phyloP scores from a whole-genome alignment of 1,284 basidiomycete genomes.

The Ustilago hordei region DNA sequence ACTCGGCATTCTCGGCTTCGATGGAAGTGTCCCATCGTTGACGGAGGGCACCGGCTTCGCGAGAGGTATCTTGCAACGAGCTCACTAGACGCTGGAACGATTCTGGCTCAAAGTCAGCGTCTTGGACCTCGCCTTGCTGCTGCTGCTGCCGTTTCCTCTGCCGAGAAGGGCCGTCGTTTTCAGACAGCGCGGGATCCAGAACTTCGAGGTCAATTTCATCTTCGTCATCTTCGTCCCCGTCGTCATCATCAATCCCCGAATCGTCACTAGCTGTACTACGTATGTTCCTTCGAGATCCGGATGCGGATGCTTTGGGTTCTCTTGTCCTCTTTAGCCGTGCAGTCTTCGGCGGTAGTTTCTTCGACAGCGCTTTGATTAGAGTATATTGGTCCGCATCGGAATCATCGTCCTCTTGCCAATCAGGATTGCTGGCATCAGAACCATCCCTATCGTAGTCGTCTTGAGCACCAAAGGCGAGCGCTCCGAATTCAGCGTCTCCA shows the following conservation, averaged over 20 bases:
- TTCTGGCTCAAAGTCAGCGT: conserved; percentile 52
- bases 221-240: conserved; percentile 13
- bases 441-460: conserved; percentile 26
- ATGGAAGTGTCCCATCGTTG: conserved; percentile 59
- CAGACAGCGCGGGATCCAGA: conserved; percentile 24
- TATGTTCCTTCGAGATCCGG: neutral
- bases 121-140: conserved; percentile 9
- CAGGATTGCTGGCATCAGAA: conserved; percentile 27
- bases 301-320: conserved; percentile 1
- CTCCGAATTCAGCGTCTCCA: conserved; percentile 38
- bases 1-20: conserved; percentile 60
- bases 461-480: conserved; percentile 16
- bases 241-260: conserved; percentile 3
- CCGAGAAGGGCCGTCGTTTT: neutral
- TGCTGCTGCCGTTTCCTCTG: neutral
- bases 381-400: conserved; percentile 30
- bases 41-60: conserved; percentile 35
- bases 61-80: conserved; percentile 55
- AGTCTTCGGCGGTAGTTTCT: conserved; percentile 18
- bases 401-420: conserved; percentile 49
- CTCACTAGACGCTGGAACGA: conserved; percentile 52
- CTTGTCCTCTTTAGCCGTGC: neutral
- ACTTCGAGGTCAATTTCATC: conserved; percentile 15
- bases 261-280: conserved; percentile 9
- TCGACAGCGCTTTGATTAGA: conserved; percentile 10